Percentiles rank a stretch among this genome's conserved stretches.
Conservation (phyloP, 495 filamentous ascomycete species). For the Hypoxylon lienhwacheense region DNA sequence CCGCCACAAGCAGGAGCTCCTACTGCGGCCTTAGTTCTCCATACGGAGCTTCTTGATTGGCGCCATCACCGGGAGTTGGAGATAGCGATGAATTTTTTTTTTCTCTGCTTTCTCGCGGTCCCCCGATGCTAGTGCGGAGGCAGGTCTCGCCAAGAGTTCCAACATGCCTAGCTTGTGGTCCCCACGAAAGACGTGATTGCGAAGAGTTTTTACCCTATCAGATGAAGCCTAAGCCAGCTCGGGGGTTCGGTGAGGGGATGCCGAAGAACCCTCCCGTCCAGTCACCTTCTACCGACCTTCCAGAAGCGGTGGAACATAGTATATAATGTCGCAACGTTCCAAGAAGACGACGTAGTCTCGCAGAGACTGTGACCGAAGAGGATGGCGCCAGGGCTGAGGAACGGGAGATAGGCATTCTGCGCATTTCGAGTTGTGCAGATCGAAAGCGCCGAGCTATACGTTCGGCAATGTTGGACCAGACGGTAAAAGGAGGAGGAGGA, state of each 20-base stretch:
- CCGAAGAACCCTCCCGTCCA: conserved; percentile 34
- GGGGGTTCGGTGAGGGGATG: conserved; percentile 42
- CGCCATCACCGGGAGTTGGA: conserved; percentile 24
- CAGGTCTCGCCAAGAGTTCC: conserved; percentile 28
- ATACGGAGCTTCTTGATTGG: conserved; percentile 26
- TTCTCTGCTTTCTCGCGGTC: conserved; percentile 19
- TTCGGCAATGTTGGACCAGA: conserved; percentile 28
- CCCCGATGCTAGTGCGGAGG: conserved; percentile 29
- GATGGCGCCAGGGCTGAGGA: conserved; percentile 31
- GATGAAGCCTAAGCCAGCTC: conserved; percentile 31
- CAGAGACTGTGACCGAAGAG: conserved; percentile 31
- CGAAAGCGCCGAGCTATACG: conserved; percentile 20
- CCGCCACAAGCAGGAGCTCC: conserved; percentile 17
- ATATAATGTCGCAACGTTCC: conserved; percentile 30
- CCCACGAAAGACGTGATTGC: conserved; percentile 31
- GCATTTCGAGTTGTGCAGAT: conserved; percentile 27
- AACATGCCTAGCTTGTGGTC: conserved; percentile 29
- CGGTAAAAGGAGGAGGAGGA: conserved; percentile 19
- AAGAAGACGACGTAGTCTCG: conserved; percentile 28
- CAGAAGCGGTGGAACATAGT: conserved; percentile 37
- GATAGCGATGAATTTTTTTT: conserved; percentile 25
- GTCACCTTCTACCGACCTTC: conserved; percentile 43
- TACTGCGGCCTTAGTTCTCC: conserved; percentile 21
- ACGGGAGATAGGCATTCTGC: conserved; percentile 17
- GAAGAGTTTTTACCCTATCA: conserved; percentile 31